Base-by-base conservation (phyloP, 2,329 filamentous ascomycete species). In the Ilyonectria sp. region DNA sequence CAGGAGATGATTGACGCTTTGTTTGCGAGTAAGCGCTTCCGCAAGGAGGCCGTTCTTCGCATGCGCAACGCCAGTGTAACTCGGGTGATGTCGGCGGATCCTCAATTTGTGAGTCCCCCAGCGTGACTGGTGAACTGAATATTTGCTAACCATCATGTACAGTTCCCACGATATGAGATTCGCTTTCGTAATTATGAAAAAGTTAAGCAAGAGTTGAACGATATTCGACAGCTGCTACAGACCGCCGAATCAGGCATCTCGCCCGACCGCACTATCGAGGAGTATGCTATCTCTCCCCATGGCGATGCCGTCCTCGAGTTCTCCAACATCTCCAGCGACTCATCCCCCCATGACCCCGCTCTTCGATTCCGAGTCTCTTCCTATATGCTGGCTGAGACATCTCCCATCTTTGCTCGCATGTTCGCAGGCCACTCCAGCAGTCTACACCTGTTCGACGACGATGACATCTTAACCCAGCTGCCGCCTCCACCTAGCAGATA, bases 241-340 rank as follows among this genome's bases (percentile, higher is more conserved):
- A 73, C 79, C 1, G 80, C 77, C 1, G 81, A 84, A 67, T 82
- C 82, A 0, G 82, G 80, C 9, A 82, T 83, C 31, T 78, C 81
- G 0, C 79, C 80, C 2, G 80, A 79, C 17, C 78, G 82, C 54
- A 74, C 74, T 0, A 77, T 86, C 9, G 76, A 80, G 17, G 85
- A 87, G 60, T 81, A 79, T 47, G 73, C 78, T 40, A 85, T 88
- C 58, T 79, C 82, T 0, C 79, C 79, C 1, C 79, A 79, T 2
- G 86, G 87, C 7, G 86, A 88, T 66, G 81, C 81, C 3, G 81
- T 89, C 29, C 79, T 89, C 35, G 86, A 88, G 66, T 89, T 88
- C 67, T 79, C 83, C 60, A 86, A 87, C 67, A 71, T 76, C 0
- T 76, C 73, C 1, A 75, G 76, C 8, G 80, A 82, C 17, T 68